These are phyloP conservation scores for Ceratobasidium sp. DNA, from an alignment of 1,284 basidiomycete species.

Conservation along the genomic window DNA sequence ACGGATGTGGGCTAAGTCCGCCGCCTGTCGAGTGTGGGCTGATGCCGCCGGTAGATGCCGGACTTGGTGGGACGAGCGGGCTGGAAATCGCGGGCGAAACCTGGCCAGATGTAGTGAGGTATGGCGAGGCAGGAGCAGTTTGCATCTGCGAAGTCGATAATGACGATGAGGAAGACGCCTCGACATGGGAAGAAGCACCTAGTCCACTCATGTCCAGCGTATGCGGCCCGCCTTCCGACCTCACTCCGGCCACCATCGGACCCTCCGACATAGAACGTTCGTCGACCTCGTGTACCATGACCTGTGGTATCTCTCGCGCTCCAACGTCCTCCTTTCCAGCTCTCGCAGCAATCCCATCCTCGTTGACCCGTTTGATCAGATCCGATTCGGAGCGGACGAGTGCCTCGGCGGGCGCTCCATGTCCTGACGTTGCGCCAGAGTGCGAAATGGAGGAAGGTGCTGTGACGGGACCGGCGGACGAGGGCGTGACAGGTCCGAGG, in stretches of 20 bases:
- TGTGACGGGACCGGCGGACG: neutral
- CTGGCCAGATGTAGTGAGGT: neutral
- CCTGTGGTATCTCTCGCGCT: neutral
- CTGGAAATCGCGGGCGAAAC: neutral
- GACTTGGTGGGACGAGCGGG: neutral
- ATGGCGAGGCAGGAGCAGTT: conserved; percentile 1
- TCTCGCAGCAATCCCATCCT: neutral
- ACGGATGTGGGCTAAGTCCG: neutral
- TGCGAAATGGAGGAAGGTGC: neutral
- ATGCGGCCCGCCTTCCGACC: conserved; percentile 1
- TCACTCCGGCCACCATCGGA: neutral
- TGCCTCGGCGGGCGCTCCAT: conserved; percentile 1
- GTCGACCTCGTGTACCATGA: conserved; percentile 7
- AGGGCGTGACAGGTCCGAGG: neutral
- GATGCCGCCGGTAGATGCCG: neutral
- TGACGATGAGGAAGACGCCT: neutral
- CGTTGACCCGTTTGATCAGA: conserved; percentile 3
- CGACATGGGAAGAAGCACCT: neutral
- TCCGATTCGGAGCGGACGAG: neutral
- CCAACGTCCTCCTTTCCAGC: neutral
- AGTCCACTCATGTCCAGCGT: neutral
- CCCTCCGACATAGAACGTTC: neutral
- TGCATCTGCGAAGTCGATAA: neutral
- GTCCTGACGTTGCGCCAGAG: neutral
- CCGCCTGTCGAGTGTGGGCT: neutral